These are phyloP conservation scores for Rhizopogon rudus DNA, from an alignment of 768 basidiomycete species.

Conservation along the genomic window DNA sequence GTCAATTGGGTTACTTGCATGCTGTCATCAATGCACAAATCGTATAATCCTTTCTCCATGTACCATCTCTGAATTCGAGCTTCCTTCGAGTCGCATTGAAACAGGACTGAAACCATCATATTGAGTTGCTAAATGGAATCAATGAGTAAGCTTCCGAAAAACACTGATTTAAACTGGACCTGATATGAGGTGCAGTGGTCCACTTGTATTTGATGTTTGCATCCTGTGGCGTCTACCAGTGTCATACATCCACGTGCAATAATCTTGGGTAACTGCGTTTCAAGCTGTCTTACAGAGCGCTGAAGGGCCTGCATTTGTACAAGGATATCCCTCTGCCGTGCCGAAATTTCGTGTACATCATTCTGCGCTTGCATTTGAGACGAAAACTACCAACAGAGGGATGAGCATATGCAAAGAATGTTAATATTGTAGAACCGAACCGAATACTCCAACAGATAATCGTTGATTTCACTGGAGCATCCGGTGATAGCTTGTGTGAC, in stretches of 20 bases:
- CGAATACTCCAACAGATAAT: background rate
- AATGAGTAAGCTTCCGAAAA: background rate
- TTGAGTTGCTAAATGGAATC: conserved; percentile 14
- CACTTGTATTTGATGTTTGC: conserved; percentile 18
- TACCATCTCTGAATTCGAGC: conserved; percentile 19
- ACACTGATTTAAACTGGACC: conserved; percentile 6
- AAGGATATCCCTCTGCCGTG: no score
- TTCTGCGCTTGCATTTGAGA: background rate
- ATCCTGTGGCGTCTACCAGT: conserved; percentile 20
- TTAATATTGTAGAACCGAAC: background rate
- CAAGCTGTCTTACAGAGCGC: no score
- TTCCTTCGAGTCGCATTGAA: conserved; percentile 13
- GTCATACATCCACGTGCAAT: conserved; percentile 12
- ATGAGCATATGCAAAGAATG: background rate
- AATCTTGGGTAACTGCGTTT: no score
- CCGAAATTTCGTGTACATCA: background rate
- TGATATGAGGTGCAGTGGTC: conserved; percentile 20
- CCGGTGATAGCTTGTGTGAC: background rate
- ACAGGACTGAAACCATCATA: conserved; percentile 10
- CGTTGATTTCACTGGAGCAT: background rate
- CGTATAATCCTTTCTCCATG: conserved; percentile 18
- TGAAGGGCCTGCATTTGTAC: no score
- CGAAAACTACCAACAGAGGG: background rate
- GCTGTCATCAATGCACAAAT: conserved; percentile 20
- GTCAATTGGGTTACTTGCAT: conserved; percentile 18